Base-by-base conservation (phyloP, 208 protist species). In the Crithidia thermophila region DNA sequence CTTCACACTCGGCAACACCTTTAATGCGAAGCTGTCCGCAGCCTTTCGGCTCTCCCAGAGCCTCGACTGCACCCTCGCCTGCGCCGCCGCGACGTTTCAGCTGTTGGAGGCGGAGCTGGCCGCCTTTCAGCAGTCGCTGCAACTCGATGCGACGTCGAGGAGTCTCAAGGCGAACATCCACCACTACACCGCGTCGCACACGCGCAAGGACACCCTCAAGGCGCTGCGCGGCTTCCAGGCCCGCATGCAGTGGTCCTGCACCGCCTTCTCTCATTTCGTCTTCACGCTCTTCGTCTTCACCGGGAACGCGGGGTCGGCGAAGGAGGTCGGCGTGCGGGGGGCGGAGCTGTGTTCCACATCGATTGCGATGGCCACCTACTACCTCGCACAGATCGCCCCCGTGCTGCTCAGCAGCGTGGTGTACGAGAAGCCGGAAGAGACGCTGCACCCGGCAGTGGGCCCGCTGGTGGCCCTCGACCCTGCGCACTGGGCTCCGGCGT, bases 1-100 rank as follows among this genome's bases (percentile, higher is more conserved):
- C 63, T 70, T 81, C 21, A 81, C 68, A 0, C 56, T 87, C 28
- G 20, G 27, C 37, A 66, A 51, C 45, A 77, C 73, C 27, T 82
- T 74, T 46, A 77, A 75, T 45, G 21, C 36, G n/a, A 87, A 84
- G 64, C 65, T 81, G 31, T 45, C 43, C 36, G 50, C 66, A 16
- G 47, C 58, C 33, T 78, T 72, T 9, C 81, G 81, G 20, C 63
- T 82, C 16, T 81, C 81, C n/a, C 77, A 69, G 46, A 75, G 69
- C 39, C 69, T 75, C 30, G 61, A 75, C 20, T 42, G 55, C 61
- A 69, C 61, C 7, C 36, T 69, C 33, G 36, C 47, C 9, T 75
- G 69, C 45, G 69, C 61, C 25, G 27, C 58, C 9, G 4, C 63
- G 10, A 51, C 64, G 36, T 75, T 75, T 25, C 60, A 25, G 8